Percentiles rank a stretch among this genome's conserved stretches.
phyloP scores from a whole-genome alignment of 306 rosid genomes.

The Neltuma alba region DNA sequence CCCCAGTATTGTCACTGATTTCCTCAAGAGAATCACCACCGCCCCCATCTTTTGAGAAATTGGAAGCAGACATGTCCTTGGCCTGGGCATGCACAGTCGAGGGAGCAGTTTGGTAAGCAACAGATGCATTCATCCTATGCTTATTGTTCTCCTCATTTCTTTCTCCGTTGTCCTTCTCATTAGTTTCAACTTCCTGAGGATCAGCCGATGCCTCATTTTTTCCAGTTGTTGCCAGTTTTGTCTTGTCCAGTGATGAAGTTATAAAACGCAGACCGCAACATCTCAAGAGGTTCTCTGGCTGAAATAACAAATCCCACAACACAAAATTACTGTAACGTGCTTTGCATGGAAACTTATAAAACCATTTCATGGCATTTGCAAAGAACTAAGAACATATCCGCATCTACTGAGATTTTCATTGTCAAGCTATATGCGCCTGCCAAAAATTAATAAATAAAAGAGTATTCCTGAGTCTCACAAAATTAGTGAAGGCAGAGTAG shows the following conservation, averaged over 20 bases:
- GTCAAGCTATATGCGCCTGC: background rate
- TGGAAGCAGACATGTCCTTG: slow-evolving; percentile 71
- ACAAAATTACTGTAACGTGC: background rate
- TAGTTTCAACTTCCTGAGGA: slow-evolving; percentile 45
- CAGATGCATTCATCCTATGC: slow-evolving; percentile 57
- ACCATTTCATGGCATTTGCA: slow-evolving; percentile 8
- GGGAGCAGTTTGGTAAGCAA: slow-evolving; percentile 77
- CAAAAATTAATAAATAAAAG: too few relatives aligned
- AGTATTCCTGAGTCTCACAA: background rate
- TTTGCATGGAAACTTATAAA: background rate
- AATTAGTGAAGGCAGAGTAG: background rate
- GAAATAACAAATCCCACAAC: slow-evolving; percentile 39
- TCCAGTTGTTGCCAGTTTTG: slow-evolving; percentile 54
- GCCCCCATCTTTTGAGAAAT: slow-evolving; percentile 45
- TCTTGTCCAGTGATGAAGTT: slow-evolving; percentile 66
- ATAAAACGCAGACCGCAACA: slow-evolving; percentile 57
- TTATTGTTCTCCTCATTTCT: slow-evolving; percentile 42
- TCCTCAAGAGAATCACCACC: slow-evolving; percentile 43
- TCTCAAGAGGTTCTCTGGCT: slow-evolving; percentile 78
- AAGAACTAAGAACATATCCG: background rate
- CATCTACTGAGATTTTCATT: background rate
- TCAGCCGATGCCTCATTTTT: slow-evolving; percentile 41
- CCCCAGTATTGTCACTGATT: slow-evolving; percentile 34
- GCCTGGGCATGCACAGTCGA: slow-evolving; percentile 87
- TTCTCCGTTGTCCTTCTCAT: slow-evolving; percentile 38